These are phyloP conservation scores for Colletotrichum costaricense DNA, from an alignment of 2,329 filamentous ascomycete genomes.

Conservation along the genomic window DNA sequence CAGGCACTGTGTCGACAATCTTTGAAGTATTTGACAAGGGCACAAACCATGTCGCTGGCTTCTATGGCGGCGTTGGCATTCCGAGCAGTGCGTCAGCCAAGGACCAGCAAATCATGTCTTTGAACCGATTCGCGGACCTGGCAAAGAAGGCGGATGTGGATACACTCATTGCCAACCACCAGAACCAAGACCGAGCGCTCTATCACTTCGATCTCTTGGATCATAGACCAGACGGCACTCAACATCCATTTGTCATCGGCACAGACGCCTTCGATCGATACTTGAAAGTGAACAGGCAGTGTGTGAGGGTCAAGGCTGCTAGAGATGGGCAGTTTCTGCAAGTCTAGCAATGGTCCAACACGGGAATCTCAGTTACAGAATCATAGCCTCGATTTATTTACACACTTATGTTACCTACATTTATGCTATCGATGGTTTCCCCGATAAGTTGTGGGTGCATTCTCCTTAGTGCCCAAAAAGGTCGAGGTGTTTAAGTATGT, in stretches of 20 bases:
- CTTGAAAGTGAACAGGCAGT: background rate
- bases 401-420: background rate
- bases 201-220: constrained; percentile 18
- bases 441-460: too few relatives aligned
- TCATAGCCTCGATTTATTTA: background rate
- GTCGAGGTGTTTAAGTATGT: too few relatives aligned
- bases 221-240: background rate
- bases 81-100: constrained; percentile 36
- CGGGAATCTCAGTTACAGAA: background rate
- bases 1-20: constrained; percentile 39
- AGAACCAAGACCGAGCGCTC: constrained; percentile 16
- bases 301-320: constrained; percentile 12
- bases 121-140: constrained; percentile 11
- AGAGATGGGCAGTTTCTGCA: constrained; percentile 20
- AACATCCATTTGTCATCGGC: constrained; percentile 21
- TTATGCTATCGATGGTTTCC: background rate
- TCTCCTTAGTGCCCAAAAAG: too few relatives aligned
- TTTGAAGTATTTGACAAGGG: constrained; percentile 38
- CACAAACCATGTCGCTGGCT: constrained; percentile 37
- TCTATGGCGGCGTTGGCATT: constrained; percentile 41
- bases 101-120: constrained; percentile 34
- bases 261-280: constrained; percentile 7
- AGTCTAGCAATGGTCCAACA: background rate
- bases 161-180: constrained; percentile 22
- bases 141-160: constrained; percentile 5